Base-by-base conservation (phyloP, 345 rosid genomes). In the Aquilaria sinensis region DNA sequence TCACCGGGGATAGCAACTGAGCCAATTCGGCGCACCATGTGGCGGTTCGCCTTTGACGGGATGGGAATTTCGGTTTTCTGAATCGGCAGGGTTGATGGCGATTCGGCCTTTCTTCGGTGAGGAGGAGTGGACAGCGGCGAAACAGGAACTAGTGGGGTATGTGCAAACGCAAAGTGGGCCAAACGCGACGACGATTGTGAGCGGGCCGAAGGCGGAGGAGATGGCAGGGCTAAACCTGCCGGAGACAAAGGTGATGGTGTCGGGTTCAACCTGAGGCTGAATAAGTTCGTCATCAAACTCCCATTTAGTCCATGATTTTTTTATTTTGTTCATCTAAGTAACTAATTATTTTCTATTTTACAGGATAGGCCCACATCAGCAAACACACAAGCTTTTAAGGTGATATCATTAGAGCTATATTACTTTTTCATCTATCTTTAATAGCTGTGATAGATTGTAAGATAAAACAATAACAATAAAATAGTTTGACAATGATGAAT, bases 101-200 rank as follows among this genome's bases (percentile, higher is more conserved):
- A 91, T 91, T 14, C 96, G 88, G 62, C 94, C 97, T 2, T 86
- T 75, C 64, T 86, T 92, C 66, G 94, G 96, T 12, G 96, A 94
- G 1, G 85, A 77, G 63, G 88, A 86, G 72, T 75, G 92, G 49
- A 88, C 95, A 4, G 86, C 79, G 53, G 71, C 96, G 29, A 96
- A 92, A 81, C 66, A 13, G 13, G 58, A 65, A 14, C 67, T 81
- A 13, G 47, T 43, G n/a, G 63, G 70, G 6, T 47, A 23, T 23
- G 23, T 23, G 23, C 23, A 23, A 23, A 23, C 23, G 23, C 23
- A 23, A 23, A 23, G 23, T 23, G 23, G 23, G 23, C 23, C 23
- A 23, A 23, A 23, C 74, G 4, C 31, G 59, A 81, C 84, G 46
- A 79, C 12, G 12, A 81, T 78, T 46, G 77, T 80, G 60, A 71